Base-by-base conservation (phyloP, 2,329 filamentous ascomycete species). In the Ophiostoma ips region DNA sequence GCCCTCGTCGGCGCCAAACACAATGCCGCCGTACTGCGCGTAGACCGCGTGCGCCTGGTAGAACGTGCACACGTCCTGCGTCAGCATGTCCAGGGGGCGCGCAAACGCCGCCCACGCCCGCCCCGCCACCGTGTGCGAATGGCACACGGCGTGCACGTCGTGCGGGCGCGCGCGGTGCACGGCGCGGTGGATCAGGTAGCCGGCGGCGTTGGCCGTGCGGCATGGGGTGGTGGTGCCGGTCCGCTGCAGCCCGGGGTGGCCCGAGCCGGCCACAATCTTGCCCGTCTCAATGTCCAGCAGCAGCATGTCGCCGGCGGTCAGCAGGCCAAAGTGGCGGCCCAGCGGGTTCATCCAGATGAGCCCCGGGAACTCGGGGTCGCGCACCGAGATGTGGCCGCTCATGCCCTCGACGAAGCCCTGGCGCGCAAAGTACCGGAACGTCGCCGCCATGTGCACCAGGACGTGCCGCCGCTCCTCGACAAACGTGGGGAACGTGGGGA, bases 301-400 rank as follows among this genome's bases (percentile, higher is more conserved):
- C 70, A 81, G 73, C 43, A 45, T 45, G 57, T 80, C 77, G 1
- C 65, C 68, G 0, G 75, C 73, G 52, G 72, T 75, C 52, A 81
- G 67, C 53, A 75, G 59, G 5, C 68, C 75, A 57, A 80, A 81
- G 60, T 81, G 76, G 37, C 66, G 65, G 10, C 71, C 73, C 0
- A 80, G 65, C 0, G 76, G 76, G 58, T 81, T 81, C 48, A 76
- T 79, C 77, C 77, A 81, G 61, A 80, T 79, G 2, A 67, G 68
- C 54, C 76, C 65, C 0, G 65, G 61, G 53, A 71, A 63, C 57
- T 78, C 74, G 0, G 77, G 77, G 56, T 81, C 77, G 15, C 77
- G 68, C 1, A 81, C 72, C 9, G 65, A 70, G 52, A 83, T 81
- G 61, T 83, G 78, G 1, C 79, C 77, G 5, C 68, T 67, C 64